A percentile compares a stretch with the other conserved stretches of the same genome.
phyloP scores from a whole-genome alignment of 2,329 filamentous ascomycete species.

The Emergomyces orientalis region DNA sequence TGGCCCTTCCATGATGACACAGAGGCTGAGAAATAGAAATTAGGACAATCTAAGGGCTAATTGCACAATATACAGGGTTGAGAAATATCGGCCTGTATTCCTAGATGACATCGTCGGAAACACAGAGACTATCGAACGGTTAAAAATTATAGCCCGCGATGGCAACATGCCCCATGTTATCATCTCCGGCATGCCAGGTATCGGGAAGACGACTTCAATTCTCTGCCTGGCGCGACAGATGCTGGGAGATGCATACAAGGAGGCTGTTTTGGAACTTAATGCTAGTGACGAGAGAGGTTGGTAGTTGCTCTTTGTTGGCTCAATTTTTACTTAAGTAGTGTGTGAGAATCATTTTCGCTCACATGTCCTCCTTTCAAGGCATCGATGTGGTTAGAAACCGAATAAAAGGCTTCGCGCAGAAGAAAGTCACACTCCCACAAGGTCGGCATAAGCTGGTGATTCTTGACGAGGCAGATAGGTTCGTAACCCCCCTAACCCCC shows the following conservation, averaged over 20 bases:
- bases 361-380: conserved; percentile 43
- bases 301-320: too few relatives aligned
- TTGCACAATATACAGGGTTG: conserved; percentile 58
- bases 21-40: not conserved
- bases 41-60: not conserved
- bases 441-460: conserved; percentile 95
- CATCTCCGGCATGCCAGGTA: conserved; percentile 98
- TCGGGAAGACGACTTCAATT: conserved; percentile 95
- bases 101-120: conserved; percentile 97
- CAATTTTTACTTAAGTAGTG: too few relatives aligned
- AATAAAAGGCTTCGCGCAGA: conserved; percentile 97
- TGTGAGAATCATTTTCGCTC: too few relatives aligned
- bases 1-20: too few relatives aligned
- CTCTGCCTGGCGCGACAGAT: conserved; percentile 86
- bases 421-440: conserved; percentile 88
- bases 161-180: conserved; percentile 99
- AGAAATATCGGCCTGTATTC: conserved; percentile 93
- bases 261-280: conserved; percentile 92
- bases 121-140: conserved; percentile 89
- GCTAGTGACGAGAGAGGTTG: conserved; percentile 85
- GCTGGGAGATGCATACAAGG: conserved; percentile 88
- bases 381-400: conserved; percentile 96
- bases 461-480: conserved; percentile 89
- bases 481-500: conserved; percentile 9
- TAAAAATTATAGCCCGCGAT: conserved; percentile 97